Evolutionary conservation across 2,329 filamentous ascomycete genomes (phyloP).

Genomic region (Blastomyces parvus): DNA sequence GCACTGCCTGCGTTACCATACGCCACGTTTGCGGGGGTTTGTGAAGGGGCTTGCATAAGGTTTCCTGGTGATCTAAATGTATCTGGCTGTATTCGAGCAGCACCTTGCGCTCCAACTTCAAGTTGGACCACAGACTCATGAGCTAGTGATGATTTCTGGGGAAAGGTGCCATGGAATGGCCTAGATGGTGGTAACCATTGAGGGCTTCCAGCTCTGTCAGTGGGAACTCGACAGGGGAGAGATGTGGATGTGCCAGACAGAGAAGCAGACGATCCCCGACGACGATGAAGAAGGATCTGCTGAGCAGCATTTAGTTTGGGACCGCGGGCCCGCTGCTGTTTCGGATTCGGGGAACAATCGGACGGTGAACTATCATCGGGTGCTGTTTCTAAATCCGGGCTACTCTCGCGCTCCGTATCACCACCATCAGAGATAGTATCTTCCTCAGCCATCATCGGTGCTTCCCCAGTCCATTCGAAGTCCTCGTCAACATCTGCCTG

Average conservation of each 20-base stretch:
- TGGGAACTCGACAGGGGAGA: neutral
- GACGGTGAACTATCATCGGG: neutral
- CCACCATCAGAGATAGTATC: neutral
- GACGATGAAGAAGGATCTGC: conserved; percentile 10
- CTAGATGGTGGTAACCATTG: neutral
- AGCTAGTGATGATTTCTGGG: neutral
- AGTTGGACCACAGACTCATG: conserved; percentile 16
- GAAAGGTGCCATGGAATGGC: neutral
- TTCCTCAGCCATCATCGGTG: neutral
- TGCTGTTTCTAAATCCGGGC: neutral
- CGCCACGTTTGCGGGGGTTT: neutral
- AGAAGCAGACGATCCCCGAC: conserved; percentile 2
- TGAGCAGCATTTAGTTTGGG: conserved; percentile 12
- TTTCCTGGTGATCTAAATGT: neutral
- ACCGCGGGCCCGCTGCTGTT: neutral
- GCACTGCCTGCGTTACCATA: neutral
- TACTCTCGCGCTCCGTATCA: neutral
- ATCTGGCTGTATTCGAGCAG: conserved; percentile 17
- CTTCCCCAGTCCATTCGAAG: conserved; percentile 12
- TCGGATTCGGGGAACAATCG: neutral
- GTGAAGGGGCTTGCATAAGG: neutral
- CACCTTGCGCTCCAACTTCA: conserved; percentile 18
- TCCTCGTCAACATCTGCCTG: conserved; percentile 8
- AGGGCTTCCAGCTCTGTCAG: neutral
- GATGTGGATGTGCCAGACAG: neutral